A percentile compares a stretch with the other conserved stretches of the same genome.
Conservation (phyloP, 768 basidiomycete genomes). For the Podaxis sp. region DNA sequence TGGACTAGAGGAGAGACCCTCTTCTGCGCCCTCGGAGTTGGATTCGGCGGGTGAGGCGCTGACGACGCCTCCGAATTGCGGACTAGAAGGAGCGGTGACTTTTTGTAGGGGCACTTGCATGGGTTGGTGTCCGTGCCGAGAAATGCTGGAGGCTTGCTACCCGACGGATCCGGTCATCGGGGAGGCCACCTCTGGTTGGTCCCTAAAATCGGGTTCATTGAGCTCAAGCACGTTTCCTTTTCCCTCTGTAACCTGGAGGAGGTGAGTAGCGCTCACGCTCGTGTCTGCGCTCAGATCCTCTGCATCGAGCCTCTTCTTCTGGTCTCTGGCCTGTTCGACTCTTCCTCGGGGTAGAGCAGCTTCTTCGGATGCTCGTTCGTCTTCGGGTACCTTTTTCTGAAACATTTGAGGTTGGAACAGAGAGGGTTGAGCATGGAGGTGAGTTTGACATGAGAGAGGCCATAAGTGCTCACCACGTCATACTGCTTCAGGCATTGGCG, state of each 20-base stretch:
- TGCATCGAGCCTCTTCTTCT: constrained; percentile 65
- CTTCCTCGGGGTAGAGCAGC: constrained; percentile 76
- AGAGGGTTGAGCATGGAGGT: constrained; percentile 92
- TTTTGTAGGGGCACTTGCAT: constrained; percentile 41
- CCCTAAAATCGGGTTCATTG: constrained; percentile 59
- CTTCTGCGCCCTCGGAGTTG: constrained; percentile 23
- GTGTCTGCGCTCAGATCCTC: constrained; percentile 47
- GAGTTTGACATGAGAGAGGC: constrained; percentile 81
- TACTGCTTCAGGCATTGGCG: neutral
- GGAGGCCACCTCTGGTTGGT: constrained; percentile 20
- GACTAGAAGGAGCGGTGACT: constrained; percentile 22
- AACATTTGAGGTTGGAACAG: constrained; percentile 76
- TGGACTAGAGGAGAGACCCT: constrained; percentile 5
- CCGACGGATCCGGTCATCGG: constrained; percentile 19
- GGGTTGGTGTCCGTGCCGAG: constrained; percentile 38
- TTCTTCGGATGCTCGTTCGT: constrained; percentile 77
- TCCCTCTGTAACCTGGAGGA: constrained; percentile 38
- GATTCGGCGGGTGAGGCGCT: constrained; percentile 12
- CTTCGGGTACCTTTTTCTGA: constrained; percentile 62
- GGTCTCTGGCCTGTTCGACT: constrained; percentile 72
- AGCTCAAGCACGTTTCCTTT: constrained; percentile 36
- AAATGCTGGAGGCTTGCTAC: constrained; percentile 17
- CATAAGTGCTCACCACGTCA: too few relatives aligned
- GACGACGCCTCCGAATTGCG: neutral
- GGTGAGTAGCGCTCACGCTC: constrained; percentile 56